A percentile compares a stretch with the other conserved stretches of the same genome.
phyloP scores from a whole-genome alignment of 768 basidiomycete species.

The Rhodocollybia butyracea region DNA sequence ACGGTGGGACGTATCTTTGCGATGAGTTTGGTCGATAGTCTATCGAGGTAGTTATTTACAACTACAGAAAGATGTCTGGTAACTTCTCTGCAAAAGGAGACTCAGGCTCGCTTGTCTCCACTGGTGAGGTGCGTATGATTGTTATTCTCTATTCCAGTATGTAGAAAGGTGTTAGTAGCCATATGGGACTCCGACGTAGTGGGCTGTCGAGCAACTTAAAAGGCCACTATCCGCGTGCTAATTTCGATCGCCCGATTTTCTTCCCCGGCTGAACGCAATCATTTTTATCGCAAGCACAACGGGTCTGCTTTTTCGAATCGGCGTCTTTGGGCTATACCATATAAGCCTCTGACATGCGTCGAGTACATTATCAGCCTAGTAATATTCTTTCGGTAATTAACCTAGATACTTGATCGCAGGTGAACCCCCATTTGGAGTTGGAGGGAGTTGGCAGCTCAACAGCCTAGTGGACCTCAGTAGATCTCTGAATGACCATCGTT shows the following conservation, averaged over 20 bases:
- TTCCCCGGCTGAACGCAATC: too few relatives aligned
- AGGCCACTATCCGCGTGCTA: not conserved
- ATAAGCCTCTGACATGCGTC: too few relatives aligned
- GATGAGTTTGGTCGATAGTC: slow-evolving; percentile 16
- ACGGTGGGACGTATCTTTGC: slow-evolving; percentile 28
- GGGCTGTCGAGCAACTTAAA: slow-evolving; percentile 23
- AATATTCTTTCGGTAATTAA: too few relatives aligned
- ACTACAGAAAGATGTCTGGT: slow-evolving; percentile 25
- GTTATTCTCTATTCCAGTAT: slow-evolving; percentile 18
- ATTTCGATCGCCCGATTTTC: not conserved
- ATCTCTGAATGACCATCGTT: too few relatives aligned
- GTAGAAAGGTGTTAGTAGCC: slow-evolving; percentile 14
- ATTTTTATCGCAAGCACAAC: too few relatives aligned
- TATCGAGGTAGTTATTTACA: slow-evolving; percentile 22
- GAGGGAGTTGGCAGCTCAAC: too few relatives aligned
- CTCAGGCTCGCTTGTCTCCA: slow-evolving; percentile 37
- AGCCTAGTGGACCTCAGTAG: too few relatives aligned
- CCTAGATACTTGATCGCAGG: too few relatives aligned
- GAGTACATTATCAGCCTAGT: too few relatives aligned
- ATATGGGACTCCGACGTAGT: slow-evolving; percentile 21
- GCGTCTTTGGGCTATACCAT: too few relatives aligned
- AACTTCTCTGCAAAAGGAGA: slow-evolving; percentile 35
- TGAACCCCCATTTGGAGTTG: too few relatives aligned
- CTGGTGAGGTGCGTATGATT: slow-evolving; percentile 20
- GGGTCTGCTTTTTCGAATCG: too few relatives aligned